Evolutionary conservation across 75 land plant species (phyloP).

Genomic region (Sequoia sempervirens): DNA sequence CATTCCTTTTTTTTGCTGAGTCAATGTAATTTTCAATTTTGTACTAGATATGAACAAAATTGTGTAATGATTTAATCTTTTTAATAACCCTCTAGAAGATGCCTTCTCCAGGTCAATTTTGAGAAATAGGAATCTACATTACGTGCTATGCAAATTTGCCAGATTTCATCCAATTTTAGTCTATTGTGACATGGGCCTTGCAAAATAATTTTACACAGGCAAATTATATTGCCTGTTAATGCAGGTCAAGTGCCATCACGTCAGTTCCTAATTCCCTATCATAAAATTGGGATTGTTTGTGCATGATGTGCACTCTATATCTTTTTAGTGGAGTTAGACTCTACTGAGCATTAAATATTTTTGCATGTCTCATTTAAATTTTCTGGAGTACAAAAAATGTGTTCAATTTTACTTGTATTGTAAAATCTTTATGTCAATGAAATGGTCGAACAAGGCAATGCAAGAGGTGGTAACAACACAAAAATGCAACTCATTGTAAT

Average conservation of each 20-base stretch:
- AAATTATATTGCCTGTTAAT: background rate
- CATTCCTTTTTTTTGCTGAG: background rate
- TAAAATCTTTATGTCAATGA: too few species aligned
- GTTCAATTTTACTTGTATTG: background rate
- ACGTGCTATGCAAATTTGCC: background rate
- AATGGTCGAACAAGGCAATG: background rate
- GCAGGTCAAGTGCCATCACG: background rate
- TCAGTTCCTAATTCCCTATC: background rate
- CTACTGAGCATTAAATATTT: background rate
- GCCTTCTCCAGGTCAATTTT: background rate
- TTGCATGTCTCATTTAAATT: background rate
- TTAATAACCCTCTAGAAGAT: background rate
- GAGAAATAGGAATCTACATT: background rate
- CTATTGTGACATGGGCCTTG: background rate
- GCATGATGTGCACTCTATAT: background rate
- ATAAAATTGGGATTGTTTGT: background rate
- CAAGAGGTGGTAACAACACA: background rate
- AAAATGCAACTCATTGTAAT: background rate
- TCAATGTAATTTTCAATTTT: background rate
- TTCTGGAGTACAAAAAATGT: background rate
- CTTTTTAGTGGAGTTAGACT: background rate
- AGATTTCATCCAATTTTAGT: background rate
- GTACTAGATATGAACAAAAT: background rate
- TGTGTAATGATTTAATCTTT: background rate
- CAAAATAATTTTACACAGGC: background rate